Evolutionary conservation across 179 eudicot species (phyloP), one percentile per base, ranked within the genome.

Genomic region (Actinidia arguta): DNA sequence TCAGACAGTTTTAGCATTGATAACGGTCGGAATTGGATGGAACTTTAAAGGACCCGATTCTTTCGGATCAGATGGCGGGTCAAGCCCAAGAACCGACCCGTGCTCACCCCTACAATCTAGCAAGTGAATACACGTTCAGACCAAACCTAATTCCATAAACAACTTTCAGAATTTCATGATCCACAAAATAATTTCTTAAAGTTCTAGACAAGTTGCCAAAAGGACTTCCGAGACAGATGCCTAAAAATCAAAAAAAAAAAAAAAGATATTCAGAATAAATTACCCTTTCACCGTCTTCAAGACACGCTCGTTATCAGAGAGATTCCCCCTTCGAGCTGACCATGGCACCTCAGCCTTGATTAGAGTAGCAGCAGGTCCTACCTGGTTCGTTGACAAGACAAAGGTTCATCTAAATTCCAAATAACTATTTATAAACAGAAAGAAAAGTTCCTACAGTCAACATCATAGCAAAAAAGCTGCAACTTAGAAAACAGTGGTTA

Each of bases 261-360:
- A n/a, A n/a, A n/a, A n/a, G 63, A 11, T 59, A 22, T 16, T 18
- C 27, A 39, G 69, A 64, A 74, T 6, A 72, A 8, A 80, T 86
- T 94, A 95, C 99, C 99, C 98, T 90, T 95, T 97, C 66, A 97
- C 94, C 50, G 99, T 93, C 88, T 95, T 97, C 90, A 97, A 82
- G 39, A 97, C 98, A 77, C 97, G 93, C 14, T 95, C 99, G 85
- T 93, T 91, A 0, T 97, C 99, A 52, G 96, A 95, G 56, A 97
- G 95, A 70, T 24, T 89, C 10, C 90, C 98, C 87, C 93, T 93
- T 70, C 90, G 94, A 81, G 73, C 99, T 59, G 98, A 95, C 99
- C 99, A 97, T 81, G 99, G 99, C 24, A 90, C 96, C 59, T 95
- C 99, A 86, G 99, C 99, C 88, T 97, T 97, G 27, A 90, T 85